Conservation (phyloP, 805 yeast genomes). For the Ogataea methanolica region DNA sequence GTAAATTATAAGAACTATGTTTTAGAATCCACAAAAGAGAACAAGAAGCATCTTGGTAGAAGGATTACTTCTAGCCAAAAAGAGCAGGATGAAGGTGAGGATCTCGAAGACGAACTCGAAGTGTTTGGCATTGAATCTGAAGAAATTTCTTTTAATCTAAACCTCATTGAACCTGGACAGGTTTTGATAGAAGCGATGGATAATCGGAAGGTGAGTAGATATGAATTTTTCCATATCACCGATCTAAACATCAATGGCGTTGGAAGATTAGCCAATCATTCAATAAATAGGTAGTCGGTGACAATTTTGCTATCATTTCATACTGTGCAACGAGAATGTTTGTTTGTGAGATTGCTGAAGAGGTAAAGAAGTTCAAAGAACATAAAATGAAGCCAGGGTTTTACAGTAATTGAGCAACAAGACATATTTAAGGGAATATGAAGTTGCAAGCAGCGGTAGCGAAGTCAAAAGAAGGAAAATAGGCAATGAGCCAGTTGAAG, state of each 20-base stretch:
- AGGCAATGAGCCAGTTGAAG: too few relatives aligned
- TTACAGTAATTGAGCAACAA: conserved; percentile 39
- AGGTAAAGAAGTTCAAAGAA: conserved; percentile 70
- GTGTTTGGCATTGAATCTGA: conserved; percentile 28
- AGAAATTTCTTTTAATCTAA: conserved; percentile 29
- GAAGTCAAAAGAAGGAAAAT: conserved; percentile 14
- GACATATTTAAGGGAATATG: conserved; percentile 26
- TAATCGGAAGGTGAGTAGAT: conserved; percentile 79
- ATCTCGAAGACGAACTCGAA: conserved; percentile 28
- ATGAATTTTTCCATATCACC: conserved; percentile 78
- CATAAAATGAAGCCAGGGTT: conserved; percentile 41
- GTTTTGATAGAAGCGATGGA: conserved; percentile 69
- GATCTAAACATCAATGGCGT: conserved; percentile 69
- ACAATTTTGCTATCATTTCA: conserved; percentile 71
- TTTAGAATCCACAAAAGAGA: conserved; percentile 20
- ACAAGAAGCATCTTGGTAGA: conserved; percentile 19
- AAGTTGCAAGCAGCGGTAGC: conserved; percentile 19
- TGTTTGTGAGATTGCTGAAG: conserved; percentile 84
- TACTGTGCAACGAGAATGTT: conserved; percentile 86
- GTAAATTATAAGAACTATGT: conserved; percentile 21
- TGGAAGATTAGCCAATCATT: conserved; percentile 72
- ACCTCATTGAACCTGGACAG: conserved; percentile 53
- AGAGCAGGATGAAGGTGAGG: conserved; percentile 24
- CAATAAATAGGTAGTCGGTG: conserved; percentile 78
- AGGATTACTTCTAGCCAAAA: conserved; percentile 18